Evolutionary conservation across 306 rosid species (phyloP).

Genomic region (Vigna angularis): DNA sequence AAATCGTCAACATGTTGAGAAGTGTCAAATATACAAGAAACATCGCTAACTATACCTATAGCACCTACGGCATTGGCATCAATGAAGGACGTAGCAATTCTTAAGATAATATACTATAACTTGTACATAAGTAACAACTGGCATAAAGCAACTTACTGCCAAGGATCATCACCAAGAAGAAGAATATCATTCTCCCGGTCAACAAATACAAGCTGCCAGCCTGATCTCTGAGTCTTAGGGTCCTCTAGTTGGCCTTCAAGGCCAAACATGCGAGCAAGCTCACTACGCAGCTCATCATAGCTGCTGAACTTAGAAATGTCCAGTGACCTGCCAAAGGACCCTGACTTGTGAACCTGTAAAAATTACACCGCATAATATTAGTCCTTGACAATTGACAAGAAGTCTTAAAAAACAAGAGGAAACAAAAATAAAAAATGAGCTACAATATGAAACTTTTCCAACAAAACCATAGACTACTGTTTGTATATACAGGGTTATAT

Average conservation of each 20-base stretch:
- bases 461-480: conserved; percentile 5
- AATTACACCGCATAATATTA: conserved; percentile 14
- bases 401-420: conserved; percentile 12
- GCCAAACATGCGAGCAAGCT: conserved; percentile 84
- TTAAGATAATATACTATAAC: neutral
- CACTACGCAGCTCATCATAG: conserved; percentile 87
- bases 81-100: neutral
- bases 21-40: neutral
- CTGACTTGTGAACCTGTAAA: conserved; percentile 72
- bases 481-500: neutral
- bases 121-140: conserved; percentile 3
- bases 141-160: conserved; percentile 70
- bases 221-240: conserved; percentile 95
- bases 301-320: conserved; percentile 89
- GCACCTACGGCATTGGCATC: conserved; percentile 1
- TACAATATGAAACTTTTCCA: conserved; percentile 21
- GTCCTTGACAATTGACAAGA: conserved; percentile 2
- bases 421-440: neutral
- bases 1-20: neutral
- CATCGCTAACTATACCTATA: neutral
- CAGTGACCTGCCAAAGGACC: conserved; percentile 84
- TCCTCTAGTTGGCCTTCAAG: conserved; percentile 93
- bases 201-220: conserved; percentile 99
- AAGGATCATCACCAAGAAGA: conserved; percentile 93
- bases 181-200: conserved; percentile 96